A percentile compares a stretch with the other conserved stretches of the same genome.
These are phyloP conservation scores for Solanum dulcamara DNA, from an alignment of 257 asterid species.

Conservation along the genomic window DNA sequence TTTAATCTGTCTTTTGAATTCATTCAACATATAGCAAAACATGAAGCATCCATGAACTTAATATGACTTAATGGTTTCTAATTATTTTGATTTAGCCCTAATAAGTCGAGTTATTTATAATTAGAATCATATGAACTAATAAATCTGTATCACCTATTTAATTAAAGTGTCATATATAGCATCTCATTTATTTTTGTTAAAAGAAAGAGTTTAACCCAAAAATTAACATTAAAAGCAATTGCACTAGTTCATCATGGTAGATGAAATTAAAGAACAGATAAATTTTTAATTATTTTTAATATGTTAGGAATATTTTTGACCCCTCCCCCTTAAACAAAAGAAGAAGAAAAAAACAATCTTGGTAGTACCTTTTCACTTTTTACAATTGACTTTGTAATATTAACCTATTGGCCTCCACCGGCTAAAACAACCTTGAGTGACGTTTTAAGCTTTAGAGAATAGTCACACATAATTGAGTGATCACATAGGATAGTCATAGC, in stretches of 20 bases:
- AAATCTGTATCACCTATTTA: too few species aligned
- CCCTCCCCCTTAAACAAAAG: background rate
- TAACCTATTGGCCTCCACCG: background rate
- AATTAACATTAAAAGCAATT: background rate
- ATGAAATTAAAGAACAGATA: rapidly evolving
- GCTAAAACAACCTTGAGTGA: background rate
- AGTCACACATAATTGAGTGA: background rate
- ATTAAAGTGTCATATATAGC: too few species aligned
- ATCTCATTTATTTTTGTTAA: background rate
- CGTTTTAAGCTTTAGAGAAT: background rate
- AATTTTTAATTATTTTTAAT: background rate
- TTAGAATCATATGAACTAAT: too few species aligned
- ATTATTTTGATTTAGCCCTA: background rate
- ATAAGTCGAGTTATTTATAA: background rate
- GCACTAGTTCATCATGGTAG: background rate
- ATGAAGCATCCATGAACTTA: background rate
- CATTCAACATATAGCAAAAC: background rate
- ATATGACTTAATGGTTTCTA: too few species aligned
- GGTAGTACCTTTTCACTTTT: background rate
- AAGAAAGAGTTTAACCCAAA: background rate
- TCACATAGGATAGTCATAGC: background rate
- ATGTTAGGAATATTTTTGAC: background rate
- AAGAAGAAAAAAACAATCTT: background rate
- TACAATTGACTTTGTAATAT: background rate
- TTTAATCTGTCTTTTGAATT: background rate